Evolutionary conservation across 2,329 filamentous ascomycete species (phyloP).

Genomic region (Pestalotiopsis sp.): DNA sequence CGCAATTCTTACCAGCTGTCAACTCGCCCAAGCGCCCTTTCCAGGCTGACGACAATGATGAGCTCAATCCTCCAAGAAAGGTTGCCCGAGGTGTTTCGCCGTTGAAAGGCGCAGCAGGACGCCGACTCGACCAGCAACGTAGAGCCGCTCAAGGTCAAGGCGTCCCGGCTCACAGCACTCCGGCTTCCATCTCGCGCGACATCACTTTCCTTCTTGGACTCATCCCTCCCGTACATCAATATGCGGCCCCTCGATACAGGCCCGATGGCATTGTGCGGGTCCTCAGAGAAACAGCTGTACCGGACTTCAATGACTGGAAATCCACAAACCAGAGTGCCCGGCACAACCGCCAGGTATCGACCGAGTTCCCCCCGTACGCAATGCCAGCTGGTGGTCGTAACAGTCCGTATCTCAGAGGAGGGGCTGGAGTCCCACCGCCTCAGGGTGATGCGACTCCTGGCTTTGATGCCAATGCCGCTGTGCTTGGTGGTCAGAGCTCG

Average conservation of each 20-base stretch:
- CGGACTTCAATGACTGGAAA: constrained; percentile 58
- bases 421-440: constrained; percentile 7
- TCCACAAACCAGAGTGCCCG: constrained; percentile 28
- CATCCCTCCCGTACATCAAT: constrained; percentile 73
- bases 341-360: constrained; percentile 34
- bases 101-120: constrained; percentile 85
- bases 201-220: constrained; percentile 69
- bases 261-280: constrained; percentile 73
- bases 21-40: constrained; percentile 66
- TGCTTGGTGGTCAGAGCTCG: not conserved
- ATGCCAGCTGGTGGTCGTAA: constrained; percentile 39
- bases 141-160: constrained; percentile 55
- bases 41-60: constrained; percentile 72
- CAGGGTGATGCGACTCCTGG: not conserved
- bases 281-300: constrained; percentile 69
- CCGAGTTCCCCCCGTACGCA: constrained; percentile 21
- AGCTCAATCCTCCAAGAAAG: constrained; percentile 78
- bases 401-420: constrained; percentile 48
- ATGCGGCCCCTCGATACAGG: constrained; percentile 71
- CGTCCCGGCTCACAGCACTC: constrained; percentile 35
- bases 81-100: constrained; percentile 88
- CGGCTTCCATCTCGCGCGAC: constrained; percentile 73
- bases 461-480: not conserved
- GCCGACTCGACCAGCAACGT: constrained; percentile 79
- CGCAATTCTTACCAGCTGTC: constrained; percentile 47